A percentile compares a stretch with the other conserved stretches of the same genome.
phyloP scores from a whole-genome alignment of 495 filamentous ascomycete genomes.

The Aspergillus bertholletiae region DNA sequence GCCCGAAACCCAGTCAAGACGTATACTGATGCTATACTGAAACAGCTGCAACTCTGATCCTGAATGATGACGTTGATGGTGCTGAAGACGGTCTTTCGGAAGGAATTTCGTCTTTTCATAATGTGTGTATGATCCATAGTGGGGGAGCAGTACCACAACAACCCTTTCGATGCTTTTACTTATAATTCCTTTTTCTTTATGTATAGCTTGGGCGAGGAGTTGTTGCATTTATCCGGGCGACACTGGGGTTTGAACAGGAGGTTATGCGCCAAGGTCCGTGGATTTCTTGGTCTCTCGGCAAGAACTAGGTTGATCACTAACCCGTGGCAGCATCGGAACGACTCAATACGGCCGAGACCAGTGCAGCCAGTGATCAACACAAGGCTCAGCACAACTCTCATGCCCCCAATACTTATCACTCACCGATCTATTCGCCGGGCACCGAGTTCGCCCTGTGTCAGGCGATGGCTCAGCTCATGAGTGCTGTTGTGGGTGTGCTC shows the following conservation, averaged over 20 bases:
- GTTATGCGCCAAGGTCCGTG: slow-evolving; percentile 74
- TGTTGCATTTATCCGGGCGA: slow-evolving; percentile 78
- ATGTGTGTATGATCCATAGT: slow-evolving; percentile 41
- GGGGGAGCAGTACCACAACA: not conserved
- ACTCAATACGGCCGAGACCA: slow-evolving; percentile 73
- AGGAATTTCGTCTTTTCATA: slow-evolving; percentile 85
- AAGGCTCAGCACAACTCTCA: slow-evolving; percentile 55
- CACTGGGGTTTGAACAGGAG: slow-evolving; percentile 92
- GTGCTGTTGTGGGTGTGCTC: slow-evolving; percentile 80
- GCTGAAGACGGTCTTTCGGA: slow-evolving; percentile 72
- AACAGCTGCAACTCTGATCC: slow-evolving; percentile 61
- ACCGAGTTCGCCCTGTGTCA: slow-evolving; percentile 78
- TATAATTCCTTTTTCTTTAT: slow-evolving; percentile 4
- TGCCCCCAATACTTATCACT: slow-evolving; percentile 47
- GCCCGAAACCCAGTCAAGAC: not conserved
- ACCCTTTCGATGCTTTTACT: slow-evolving; percentile 8
- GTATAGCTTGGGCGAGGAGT: slow-evolving; percentile 72
- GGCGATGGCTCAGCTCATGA: slow-evolving; percentile 83
- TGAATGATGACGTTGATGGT: slow-evolving; percentile 89
- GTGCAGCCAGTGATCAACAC: slow-evolving; percentile 74
- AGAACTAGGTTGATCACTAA: slow-evolving; percentile 4
- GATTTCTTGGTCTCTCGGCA: slow-evolving; percentile 4
- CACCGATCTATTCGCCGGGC: slow-evolving; percentile 72
- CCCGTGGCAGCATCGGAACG: slow-evolving; percentile 57
- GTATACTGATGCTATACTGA: slow-evolving; percentile 5